Base-by-base conservation (phyloP, 768 basidiomycete genomes). In the Lentinula lateritia region DNA sequence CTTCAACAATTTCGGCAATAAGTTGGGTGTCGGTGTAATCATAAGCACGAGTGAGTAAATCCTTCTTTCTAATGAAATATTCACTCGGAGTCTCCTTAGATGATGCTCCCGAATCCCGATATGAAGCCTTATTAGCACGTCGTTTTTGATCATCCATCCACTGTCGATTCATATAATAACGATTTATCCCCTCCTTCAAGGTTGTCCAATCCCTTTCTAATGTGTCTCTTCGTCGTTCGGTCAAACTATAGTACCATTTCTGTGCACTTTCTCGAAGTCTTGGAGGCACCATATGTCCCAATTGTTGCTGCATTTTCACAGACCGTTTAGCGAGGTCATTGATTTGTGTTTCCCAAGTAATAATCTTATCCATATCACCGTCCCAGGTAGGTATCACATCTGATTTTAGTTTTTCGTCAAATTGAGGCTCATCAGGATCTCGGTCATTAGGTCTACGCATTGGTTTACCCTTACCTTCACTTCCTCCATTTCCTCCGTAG, bases 41-140 rank as follows among this genome's bases (percentile, higher is more conserved):
- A 46, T 62, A 63, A 5, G 54, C 61, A 6, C 28, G 8, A n/a
- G 23, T 58, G 3, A 65, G 35, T 4, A 65, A 35, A 18, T 65
- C 64, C 3, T 38, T 38, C 36, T 65, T 65, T 7, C 64, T 63
- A 53, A 65, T 65, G 38, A 50, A 63, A 39, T 63, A 65, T 36
- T 65, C 35, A 48, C 62, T 63, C 8, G 57, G 64, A 12, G 63
- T 53, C 35, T 65, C 64, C 23, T 23, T 23, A 2, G 16, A 6
- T 12, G 63, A 12, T 35, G 52, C 20, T 4, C 50, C 62, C 2
- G 36, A 5, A 23, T 65, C 64, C 28, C 62, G 28, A 23, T 23
- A 23, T 23, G 23, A 23, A 23, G 23, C 36, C 6, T 38, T 38
- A 38, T 38, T 12, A 7, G 36, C 36, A 38, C 6, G 6, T 6